Evolutionary conservation across 768 basidiomycete species (phyloP), one percentile per base, ranked within the genome.

Genomic region (Xerocomellus intermedius): DNA sequence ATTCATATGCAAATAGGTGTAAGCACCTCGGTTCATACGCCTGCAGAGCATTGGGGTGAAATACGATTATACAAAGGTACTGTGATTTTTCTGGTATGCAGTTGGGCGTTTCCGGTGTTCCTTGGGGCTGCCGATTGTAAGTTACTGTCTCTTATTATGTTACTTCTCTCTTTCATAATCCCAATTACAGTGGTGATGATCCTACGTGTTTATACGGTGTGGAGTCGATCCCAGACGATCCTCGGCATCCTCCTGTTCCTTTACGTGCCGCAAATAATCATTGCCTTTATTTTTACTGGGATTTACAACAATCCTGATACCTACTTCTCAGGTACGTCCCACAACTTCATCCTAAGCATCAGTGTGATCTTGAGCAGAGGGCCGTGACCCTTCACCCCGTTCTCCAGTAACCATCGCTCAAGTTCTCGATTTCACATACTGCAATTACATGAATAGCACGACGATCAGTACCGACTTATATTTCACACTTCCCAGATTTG

Each of bases 171-270:
- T 47, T 22, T 47, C 21, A 32, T 9, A 5, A 36, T 13, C 2
- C 21, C 16, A 1, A 10, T 14, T 16, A 4, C 16, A 58, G 55
- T 52, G 10, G n/a, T 56, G 35, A 59, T 59, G 55, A 16, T 56
- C 10, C 35, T 56, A 5, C 57, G 57, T 6, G 54, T 58, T 4
- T 56, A 56, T 28, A 38, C 50, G 17, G 42, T 56, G 38, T 59
- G 38, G 42, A 2, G 17, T 26, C 47, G 36, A 24, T 56, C 58
- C 0, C 56, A 2, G 41, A 35, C 16, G 19, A 22, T 59, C 9
- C 47, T 59, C 4, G 2, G 35, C 2, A 8, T 42, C 42, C 53
- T 60, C 17, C 35, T 60, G 8, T 32, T 30, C 21, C 3, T 54
- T 22, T 60, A 53, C 5, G 26, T 54, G 12, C 38, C 48, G 13